These are phyloP conservation scores for Stemphylium lycopersici DNA, from an alignment of 2,329 filamentous ascomycete genomes.

Conservation along the genomic window DNA sequence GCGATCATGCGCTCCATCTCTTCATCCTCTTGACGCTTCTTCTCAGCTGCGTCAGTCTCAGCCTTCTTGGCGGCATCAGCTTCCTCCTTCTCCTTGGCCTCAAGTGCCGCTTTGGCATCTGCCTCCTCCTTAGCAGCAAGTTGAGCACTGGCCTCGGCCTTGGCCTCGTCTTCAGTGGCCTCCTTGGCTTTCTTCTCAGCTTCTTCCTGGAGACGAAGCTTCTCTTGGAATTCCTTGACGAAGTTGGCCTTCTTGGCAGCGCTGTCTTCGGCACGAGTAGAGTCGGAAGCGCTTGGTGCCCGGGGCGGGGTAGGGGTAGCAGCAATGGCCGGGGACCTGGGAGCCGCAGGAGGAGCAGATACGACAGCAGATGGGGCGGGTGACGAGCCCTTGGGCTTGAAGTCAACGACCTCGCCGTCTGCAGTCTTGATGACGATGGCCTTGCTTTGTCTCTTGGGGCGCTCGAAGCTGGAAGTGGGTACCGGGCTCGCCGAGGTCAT, in stretches of 20 bases:
- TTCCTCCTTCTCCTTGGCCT: slow-evolving; percentile 39
- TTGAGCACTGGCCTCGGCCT: slow-evolving; percentile 58
- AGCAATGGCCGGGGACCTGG: slow-evolving; percentile 68
- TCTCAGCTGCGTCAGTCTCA: slow-evolving; percentile 40
- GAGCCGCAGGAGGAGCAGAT: slow-evolving; percentile 55
- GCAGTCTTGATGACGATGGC: slow-evolving; percentile 85
- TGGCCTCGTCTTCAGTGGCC: slow-evolving; percentile 49
- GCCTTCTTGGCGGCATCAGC: slow-evolving; percentile 53
- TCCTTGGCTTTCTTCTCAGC: slow-evolving; percentile 62
- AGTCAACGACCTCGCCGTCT: slow-evolving; percentile 75
- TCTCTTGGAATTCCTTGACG: slow-evolving; percentile 72
- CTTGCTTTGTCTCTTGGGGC: slow-evolving; percentile 69
- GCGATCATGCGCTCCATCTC: slow-evolving; percentile 66
- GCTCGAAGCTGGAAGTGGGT: slow-evolving; percentile 67
- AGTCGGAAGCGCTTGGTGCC: slow-evolving; percentile 65
- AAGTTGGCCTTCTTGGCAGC: slow-evolving; percentile 63
- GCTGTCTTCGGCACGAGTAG: slow-evolving; percentile 71
- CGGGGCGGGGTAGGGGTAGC: slow-evolving; percentile 73
- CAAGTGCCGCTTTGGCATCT: slow-evolving; percentile 43
- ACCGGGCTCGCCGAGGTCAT: slow-evolving; percentile 64
- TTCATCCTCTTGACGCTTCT: slow-evolving; percentile 49
- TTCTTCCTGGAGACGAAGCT: slow-evolving; percentile 59
- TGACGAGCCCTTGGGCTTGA: slow-evolving; percentile 54
- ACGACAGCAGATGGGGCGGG: slow-evolving; percentile 48
- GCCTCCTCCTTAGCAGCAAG: slow-evolving; percentile 56